Conservation (phyloP, 441 rosid species). For the Brassica hybrid region DNA sequence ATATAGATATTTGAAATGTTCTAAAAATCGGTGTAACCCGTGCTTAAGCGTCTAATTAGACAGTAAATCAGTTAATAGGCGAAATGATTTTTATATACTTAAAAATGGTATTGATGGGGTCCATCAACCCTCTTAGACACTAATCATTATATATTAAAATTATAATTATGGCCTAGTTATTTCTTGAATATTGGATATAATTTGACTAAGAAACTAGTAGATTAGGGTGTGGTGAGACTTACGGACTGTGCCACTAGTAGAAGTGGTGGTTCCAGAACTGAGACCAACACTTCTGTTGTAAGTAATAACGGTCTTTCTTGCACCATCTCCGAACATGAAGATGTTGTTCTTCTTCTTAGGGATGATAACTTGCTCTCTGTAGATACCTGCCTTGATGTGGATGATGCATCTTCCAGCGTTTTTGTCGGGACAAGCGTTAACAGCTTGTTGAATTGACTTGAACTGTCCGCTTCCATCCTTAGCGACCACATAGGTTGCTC, state of each 20-base stretch:
- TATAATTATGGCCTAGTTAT: too few species aligned
- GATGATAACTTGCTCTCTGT: constrained; percentile 41
- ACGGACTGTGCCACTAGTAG: constrained; percentile 48
- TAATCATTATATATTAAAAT: too few species aligned
- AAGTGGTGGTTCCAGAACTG: constrained; percentile 43
- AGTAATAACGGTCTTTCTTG: constrained; percentile 57
- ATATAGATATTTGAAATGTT: neutral
- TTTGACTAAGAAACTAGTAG: neutral
- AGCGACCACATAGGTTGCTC: constrained; percentile 53
- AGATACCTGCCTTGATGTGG: constrained; percentile 59
- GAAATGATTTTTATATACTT: neutral
- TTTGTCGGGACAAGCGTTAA: constrained; percentile 50
- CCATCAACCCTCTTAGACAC: too few species aligned
- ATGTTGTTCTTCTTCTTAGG: constrained; percentile 47
- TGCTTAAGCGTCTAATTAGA: too few species aligned
- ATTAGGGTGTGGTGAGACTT: constrained; percentile 36
- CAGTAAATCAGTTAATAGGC: neutral
- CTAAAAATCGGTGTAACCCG: neutral
- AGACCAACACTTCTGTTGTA: constrained; percentile 47
- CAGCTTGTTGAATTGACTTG: constrained; percentile 48
- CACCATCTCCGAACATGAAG: constrained; percentile 60
- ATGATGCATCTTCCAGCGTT: constrained; percentile 51
- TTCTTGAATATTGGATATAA: too few species aligned
- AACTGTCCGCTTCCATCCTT: constrained; percentile 62
- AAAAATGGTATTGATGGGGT: neutral